These are phyloP conservation scores for Xylariomycetidae sp. DNA, from an alignment of 2,329 filamentous ascomycete genomes.

Conservation along the genomic window DNA sequence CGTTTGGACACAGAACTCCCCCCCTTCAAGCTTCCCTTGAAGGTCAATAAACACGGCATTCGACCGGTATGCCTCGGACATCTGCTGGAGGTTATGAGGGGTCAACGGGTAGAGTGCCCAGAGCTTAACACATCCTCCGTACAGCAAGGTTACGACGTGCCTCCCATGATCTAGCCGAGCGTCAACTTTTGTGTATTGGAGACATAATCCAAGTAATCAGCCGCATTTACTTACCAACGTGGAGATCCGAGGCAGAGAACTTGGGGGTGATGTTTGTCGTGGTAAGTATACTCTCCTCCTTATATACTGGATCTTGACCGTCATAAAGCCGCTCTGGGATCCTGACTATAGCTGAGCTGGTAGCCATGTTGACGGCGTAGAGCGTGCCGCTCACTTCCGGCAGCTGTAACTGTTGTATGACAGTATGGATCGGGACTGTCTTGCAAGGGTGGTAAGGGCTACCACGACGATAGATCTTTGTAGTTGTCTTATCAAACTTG, in stretches of 20 bases:
- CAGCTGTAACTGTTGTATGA: neutral
- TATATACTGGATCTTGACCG: neutral
- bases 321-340: conserved; percentile 1
- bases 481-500: conserved; percentile 1
- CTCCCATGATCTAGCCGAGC: neutral
- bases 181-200: neutral
- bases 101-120: conserved; percentile 1
- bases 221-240: neutral
- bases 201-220: neutral
- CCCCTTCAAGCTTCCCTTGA: neutral
- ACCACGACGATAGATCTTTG: neutral
- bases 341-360: neutral
- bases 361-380: conserved; percentile 1
- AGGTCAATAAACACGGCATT: neutral
- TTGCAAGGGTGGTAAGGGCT: neutral
- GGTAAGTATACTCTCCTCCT: neutral
- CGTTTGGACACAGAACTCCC: neutral
- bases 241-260: neutral
- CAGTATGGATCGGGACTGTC: neutral
- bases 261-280: neutral
- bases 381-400: neutral
- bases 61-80: neutral
- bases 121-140: neutral
- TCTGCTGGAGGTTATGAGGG: neutral
- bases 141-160: neutral